These are phyloP conservation scores for Amauroascus niger DNA, from an alignment of 2,329 filamentous ascomycete genomes.

Conservation along the genomic window DNA sequence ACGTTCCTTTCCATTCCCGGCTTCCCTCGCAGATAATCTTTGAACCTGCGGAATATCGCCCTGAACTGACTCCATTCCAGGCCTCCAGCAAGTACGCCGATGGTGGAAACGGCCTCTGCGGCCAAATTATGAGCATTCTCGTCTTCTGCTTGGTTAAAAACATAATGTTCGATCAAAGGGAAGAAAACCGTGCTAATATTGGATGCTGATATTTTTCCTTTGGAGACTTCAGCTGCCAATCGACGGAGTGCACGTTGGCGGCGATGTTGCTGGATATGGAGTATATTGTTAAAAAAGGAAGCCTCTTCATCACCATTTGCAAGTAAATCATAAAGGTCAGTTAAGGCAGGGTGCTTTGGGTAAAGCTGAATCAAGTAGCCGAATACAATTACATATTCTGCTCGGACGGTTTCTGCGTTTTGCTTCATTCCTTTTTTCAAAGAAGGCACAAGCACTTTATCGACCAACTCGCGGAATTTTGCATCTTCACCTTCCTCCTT, in stretches of 20 bases:
- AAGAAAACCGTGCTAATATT: slow-evolving; percentile 83
- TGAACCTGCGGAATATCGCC: slow-evolving; percentile 72
- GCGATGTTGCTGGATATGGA: slow-evolving; percentile 80
- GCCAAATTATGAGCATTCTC: slow-evolving; percentile 69
- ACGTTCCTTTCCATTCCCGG: slow-evolving; percentile 77
- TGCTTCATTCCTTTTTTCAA: slow-evolving; percentile 69
- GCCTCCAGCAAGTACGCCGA: slow-evolving; percentile 63
- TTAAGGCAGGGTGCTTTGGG: slow-evolving; percentile 58
- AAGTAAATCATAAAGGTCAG: slow-evolving; percentile 64
- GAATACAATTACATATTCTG: slow-evolving; percentile 71
- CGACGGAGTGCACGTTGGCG: slow-evolving; percentile 74
- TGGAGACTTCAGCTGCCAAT: slow-evolving; percentile 58
- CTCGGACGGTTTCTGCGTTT: slow-evolving; percentile 69
- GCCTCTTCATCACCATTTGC: slow-evolving; percentile 63
- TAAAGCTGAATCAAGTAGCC: slow-evolving; percentile 66
- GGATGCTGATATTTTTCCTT: slow-evolving; percentile 57
- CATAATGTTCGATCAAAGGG: slow-evolving; percentile 86
- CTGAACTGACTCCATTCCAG: slow-evolving; percentile 88
- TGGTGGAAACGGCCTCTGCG: slow-evolving; percentile 72
- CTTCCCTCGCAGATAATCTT: slow-evolving; percentile 69
- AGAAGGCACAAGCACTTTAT: slow-evolving; percentile 59
- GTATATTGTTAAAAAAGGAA: slow-evolving; percentile 84
- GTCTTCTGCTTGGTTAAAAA: slow-evolving; percentile 74
- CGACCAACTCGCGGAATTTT: slow-evolving; percentile 51
- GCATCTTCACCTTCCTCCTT: slow-evolving; percentile 31